A percentile compares a stretch with the other conserved stretches of the same genome.
Evolutionary conservation across 352 stramenopile genomes (phyloP).

Genomic region (Lagenidium giganteum): DNA sequence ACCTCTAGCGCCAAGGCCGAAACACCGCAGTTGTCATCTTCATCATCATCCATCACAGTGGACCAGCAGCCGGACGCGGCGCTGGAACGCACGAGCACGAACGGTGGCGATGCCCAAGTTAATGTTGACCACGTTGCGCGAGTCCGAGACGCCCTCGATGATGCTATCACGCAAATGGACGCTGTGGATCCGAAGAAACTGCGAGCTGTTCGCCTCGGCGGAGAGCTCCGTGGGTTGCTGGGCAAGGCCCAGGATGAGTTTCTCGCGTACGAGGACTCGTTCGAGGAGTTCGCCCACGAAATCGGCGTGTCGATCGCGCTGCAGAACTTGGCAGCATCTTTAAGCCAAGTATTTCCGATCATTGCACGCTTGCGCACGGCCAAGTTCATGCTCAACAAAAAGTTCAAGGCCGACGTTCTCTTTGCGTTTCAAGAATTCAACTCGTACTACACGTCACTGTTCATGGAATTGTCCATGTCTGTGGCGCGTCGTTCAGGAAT

Average conservation of each 20-base stretch:
- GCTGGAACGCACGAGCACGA: too few relatives aligned
- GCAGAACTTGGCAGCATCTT: slow-evolving; percentile 68
- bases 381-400: slow-evolving; percentile 74
- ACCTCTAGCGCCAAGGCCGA: too few relatives aligned
- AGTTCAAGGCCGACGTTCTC: slow-evolving; percentile 66
- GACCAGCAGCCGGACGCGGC: too few relatives aligned
- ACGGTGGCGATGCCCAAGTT: too few relatives aligned
- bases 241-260: slow-evolving; percentile 82
- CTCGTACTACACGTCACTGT: slow-evolving; percentile 79
- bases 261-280: slow-evolving; percentile 48
- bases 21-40: too few relatives aligned
- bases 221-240: slow-evolving; percentile 65
- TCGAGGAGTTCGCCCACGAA: slow-evolving; percentile 40
- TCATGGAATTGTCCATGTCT: slow-evolving; percentile 79
- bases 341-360: slow-evolving; percentile 50
- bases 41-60: too few relatives aligned
- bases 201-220: slow-evolving; percentile 50
- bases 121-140: slow-evolving; percentile 42
- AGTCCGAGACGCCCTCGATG: slow-evolving; percentile 28
- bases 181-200: slow-evolving; percentile 59
- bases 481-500: slow-evolving; percentile 45
- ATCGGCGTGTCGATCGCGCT: slow-evolving; percentile 63
- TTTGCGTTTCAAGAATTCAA: slow-evolving; percentile 86
- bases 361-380: slow-evolving; percentile 43
- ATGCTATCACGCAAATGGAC: slow-evolving; percentile 53